Evolutionary conservation across 2,329 filamentous ascomycete species (phyloP).

Genomic region (Trichophyton equinum): DNA sequence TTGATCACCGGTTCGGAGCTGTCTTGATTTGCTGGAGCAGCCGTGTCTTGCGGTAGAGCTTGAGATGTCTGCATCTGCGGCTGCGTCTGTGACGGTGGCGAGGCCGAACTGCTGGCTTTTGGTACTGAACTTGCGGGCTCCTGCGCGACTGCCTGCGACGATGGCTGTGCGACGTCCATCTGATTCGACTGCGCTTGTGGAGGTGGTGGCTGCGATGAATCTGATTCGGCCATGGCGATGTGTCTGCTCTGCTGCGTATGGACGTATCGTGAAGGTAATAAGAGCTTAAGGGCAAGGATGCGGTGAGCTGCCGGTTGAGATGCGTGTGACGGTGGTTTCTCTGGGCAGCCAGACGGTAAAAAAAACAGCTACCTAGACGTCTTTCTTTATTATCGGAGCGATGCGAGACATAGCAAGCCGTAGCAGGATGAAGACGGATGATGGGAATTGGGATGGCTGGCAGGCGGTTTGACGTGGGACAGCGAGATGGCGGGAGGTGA

Average conservation of each 20-base stretch:
- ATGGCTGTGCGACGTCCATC: conserved; percentile 11
- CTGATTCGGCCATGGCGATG: conserved; percentile 26
- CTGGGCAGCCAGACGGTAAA: too few relatives aligned
- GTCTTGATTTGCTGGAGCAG: neutral
- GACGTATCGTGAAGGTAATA: neutral
- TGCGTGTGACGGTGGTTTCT: too few relatives aligned
- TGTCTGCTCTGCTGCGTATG: neutral
- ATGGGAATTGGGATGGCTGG: too few relatives aligned
- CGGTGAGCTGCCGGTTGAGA: conserved; percentile 2
- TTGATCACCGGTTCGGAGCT: neutral
- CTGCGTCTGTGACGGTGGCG: conserved; percentile 7
- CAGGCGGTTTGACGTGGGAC: too few relatives aligned
- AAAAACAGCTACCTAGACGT: too few relatives aligned
- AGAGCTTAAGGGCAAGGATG: conserved; percentile 12
- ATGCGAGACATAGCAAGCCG: too few relatives aligned
- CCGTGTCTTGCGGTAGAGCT: neutral
- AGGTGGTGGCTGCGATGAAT: conserved; percentile 16
- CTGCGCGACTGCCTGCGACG: conserved; percentile 17
- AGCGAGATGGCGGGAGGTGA: too few relatives aligned
- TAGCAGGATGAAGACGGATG: too few relatives aligned
- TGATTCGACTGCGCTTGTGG: conserved; percentile 9
- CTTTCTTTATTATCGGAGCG: too few relatives aligned
- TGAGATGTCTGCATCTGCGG: neutral
- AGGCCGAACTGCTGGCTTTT: conserved; percentile 10
- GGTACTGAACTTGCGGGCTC: conserved; percentile 11